Evolutionary conservation across 1,139 yeast genomes (phyloP).

Genomic region (Suhomyces coccinellae): DNA sequence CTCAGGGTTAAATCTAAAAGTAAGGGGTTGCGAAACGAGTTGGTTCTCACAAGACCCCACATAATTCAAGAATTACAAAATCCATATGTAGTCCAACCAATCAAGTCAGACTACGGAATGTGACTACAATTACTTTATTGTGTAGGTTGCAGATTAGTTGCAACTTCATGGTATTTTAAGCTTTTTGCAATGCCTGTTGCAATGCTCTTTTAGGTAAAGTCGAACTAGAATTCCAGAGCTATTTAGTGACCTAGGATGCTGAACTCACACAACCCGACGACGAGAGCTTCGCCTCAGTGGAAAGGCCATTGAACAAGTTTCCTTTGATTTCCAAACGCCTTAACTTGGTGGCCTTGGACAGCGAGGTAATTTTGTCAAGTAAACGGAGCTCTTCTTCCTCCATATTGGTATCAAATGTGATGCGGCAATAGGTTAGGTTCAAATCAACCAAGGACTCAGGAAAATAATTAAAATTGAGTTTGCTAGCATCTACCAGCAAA

Average conservation of each 20-base stretch:
- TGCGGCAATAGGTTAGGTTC: conserved; percentile 21
- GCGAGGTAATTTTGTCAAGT: neutral
- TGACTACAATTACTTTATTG: no score
- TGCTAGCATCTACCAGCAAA: conserved; percentile 7
- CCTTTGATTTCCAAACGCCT: conserved; percentile 7
- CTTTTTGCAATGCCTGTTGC: no score
- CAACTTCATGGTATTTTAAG: no score
- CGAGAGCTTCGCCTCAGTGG: neutral
- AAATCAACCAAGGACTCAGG: conserved; percentile 16
- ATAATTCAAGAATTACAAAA: neutral
- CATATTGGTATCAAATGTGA: neutral
- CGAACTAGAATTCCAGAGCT: neutral
- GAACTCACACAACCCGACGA: neutral
- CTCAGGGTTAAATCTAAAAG: neutral
- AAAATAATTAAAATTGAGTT: conserved; percentile 7
- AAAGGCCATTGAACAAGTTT: neutral
- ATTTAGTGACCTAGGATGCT: neutral
- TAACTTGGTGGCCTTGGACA: neutral
- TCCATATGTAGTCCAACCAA: no score
- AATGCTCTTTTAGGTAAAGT: no score
- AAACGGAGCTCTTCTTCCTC: neutral
- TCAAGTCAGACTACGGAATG: no score
- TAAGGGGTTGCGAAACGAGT: conserved; percentile 2
- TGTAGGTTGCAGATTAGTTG: no score
- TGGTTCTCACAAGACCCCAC: neutral